Evolutionary conservation across 371 early-diverging fungal species (phyloP).

Genomic region (Mortierella sp.): DNA sequence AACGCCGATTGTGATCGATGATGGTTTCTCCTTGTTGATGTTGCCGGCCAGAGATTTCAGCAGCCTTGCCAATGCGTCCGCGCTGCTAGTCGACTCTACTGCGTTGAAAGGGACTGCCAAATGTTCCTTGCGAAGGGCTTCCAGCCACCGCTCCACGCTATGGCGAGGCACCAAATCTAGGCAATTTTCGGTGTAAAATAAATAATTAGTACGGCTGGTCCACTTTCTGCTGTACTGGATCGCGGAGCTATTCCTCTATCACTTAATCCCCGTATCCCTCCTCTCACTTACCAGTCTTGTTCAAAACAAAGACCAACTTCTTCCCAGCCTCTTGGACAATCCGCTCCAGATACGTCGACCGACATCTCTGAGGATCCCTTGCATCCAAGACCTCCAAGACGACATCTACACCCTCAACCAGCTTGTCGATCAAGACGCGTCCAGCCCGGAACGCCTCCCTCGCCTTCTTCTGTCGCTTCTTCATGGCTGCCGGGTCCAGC

Average conservation of each 20-base stretch:
- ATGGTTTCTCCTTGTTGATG: neutral
- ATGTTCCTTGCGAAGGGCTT: conserved; percentile 7
- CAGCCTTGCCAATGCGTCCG: neutral
- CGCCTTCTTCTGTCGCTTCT: conserved; percentile 5
- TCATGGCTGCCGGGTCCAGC: neutral
- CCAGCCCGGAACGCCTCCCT: conserved; percentile 40
- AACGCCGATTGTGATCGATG: conserved; percentile 13
- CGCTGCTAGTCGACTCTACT: neutral
- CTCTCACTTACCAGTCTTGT: conserved; percentile 14
- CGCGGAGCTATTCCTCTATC: too few relatives aligned
- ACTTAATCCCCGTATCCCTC: neutral
- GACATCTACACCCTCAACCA: conserved; percentile 95
- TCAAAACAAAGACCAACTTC: conserved; percentile 19
- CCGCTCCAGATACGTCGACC: conserved; percentile 88
- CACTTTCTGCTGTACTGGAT: too few relatives aligned
- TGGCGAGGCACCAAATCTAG: conserved; percentile 18
- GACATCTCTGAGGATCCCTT: conserved; percentile 95
- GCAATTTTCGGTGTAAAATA: neutral
- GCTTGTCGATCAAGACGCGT: conserved; percentile 82
- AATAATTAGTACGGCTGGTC: neutral
- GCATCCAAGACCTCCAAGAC: conserved; percentile 98
- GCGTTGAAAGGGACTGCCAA: conserved; percentile 7
- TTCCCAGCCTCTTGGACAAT: conserved; percentile 84
- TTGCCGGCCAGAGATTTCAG: neutral
- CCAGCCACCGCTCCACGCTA: conserved; percentile 14